Percentiles rank a stretch among this genome's conserved stretches.
Evolutionary conservation across 2,329 filamentous ascomycete genomes (phyloP).

Genomic region (Colletotrichum plurivorum): DNA sequence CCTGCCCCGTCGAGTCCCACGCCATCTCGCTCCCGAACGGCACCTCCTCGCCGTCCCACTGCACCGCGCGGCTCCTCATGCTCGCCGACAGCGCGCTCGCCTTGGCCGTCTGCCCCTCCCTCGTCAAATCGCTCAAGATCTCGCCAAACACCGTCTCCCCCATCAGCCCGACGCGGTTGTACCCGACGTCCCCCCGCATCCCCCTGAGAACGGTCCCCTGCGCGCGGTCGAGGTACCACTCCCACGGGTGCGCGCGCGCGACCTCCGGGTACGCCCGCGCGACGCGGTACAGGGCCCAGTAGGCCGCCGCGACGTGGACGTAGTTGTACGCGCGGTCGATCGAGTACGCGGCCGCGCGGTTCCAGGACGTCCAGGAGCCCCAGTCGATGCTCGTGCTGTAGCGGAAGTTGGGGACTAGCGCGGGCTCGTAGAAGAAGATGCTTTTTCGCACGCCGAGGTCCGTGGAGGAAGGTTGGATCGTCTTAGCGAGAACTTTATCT

Average conservation of each 20-base stretch:
- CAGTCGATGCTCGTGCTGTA: conserved; percentile 63
- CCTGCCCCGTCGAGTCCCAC: conserved; percentile 74
- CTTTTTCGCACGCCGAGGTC: conserved; percentile 67
- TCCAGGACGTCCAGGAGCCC: conserved; percentile 67
- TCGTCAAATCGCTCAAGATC: conserved; percentile 63
- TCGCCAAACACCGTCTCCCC: conserved; percentile 71
- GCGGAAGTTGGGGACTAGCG: conserved; percentile 55
- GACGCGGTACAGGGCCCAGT: conserved; percentile 71
- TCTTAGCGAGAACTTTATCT: conserved; percentile 63
- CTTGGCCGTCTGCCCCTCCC: conserved; percentile 59
- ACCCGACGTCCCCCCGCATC: conserved; percentile 56
- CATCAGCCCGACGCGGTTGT: conserved; percentile 67
- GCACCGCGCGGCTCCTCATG: conserved; percentile 63
- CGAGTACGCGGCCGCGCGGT: conserved; percentile 58
- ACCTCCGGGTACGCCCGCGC: conserved; percentile 63
- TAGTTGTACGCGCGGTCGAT: conserved; percentile 71
- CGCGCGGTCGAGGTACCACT: conserved; percentile 69
- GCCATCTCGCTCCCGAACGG: conserved; percentile 74
- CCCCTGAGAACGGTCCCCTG: conserved; percentile 62
- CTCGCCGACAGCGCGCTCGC: conserved; percentile 56
- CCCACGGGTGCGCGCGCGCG: conserved; percentile 57
- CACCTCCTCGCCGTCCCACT: conserved; percentile 64
- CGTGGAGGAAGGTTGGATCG: conserved; percentile 54
- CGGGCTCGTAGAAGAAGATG: conserved; percentile 69
- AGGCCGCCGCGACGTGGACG: conserved; percentile 67